Evolutionary conservation across 2,329 filamentous ascomycete genomes (phyloP), one percentile per base, ranked within the genome.

Genomic region (Madurella mycetomatis): DNA sequence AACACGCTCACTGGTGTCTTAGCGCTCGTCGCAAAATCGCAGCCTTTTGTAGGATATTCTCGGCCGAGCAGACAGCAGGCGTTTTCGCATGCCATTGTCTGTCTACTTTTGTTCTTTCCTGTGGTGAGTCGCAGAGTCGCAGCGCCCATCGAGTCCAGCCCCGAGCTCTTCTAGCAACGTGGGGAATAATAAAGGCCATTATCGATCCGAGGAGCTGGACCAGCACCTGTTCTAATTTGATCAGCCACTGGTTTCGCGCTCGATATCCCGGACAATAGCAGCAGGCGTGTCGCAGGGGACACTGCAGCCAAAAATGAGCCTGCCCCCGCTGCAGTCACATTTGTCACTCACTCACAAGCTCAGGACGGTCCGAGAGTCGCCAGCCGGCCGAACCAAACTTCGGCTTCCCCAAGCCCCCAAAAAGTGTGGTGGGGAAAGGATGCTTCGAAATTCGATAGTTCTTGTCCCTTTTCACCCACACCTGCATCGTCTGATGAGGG

Each of bases 191-290:
- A 25, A 25, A 25, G 7, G 25, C 25, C 19, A 58, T 51, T 57
- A 60, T 61, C 54, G 61, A 62, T 62, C 62, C 63, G 56, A 61
- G 61, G 45, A 49, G 56, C 59, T 61, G 63, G 62, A 59, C 50
- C 25, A 25, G 25, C 25, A 7, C 25, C 25, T 25, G 25, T 25
- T 53, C 56, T 55, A 58, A 57, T 62, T 57, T 53, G 49, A 56
- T 58, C 49, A 5, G 30, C 45, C 32, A 53, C 49, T 48, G 34
- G 37, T 15, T 25, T 25, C 25, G 25, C 25, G 25, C 25, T 25
- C 25, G 7, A 25, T 25, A 25, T 25, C 25, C 25, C 57, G 41
- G 34, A 54, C 50, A 58, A 61, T 54, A 62, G 54, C 54, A 53
- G 30, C 25, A 7, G n/a, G n/a, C n/a, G 25, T 25, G 37, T 41